Base-by-base conservation (phyloP, 306 rosid species). In the Prunus mira region DNA sequence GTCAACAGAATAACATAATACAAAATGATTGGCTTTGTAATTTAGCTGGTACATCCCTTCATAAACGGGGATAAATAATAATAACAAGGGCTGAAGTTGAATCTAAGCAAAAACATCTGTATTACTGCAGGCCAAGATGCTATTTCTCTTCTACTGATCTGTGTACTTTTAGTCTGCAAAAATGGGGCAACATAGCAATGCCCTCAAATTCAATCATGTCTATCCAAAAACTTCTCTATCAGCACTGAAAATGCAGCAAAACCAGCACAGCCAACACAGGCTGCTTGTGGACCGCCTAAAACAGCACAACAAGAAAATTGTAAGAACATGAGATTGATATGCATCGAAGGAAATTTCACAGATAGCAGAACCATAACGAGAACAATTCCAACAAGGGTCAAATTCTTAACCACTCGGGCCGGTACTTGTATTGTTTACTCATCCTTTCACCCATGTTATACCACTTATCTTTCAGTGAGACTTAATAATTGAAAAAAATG, bases 251-350 rank as follows among this genome's bases (percentile, higher is more conserved):
- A 95, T 67, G 99, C 92, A 2, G 98, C 96, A 81, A 94, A 94
- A 38, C 97, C 96, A 30, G 95, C 98, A 76, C 98, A 94, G 51
- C 98, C 98, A 9, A 46, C 85, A 54, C 99, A 95, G 49, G 97
- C 96, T 50, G 97, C 97, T 82, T 88, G 89, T 54, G 97, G 97
- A 80, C 99, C 99, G 78, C 91, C 99, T 95, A 81, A 57, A 82
- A 79, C 32, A 77, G 80, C 72, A 77, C 55, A 62, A 34, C 14
- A 43, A 2, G 57, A 69, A 77, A 41, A 77, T 18, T 28, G 14
- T 74, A 84, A 87, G 66, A 3, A 47, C 70, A 30, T 43, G 58
- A 67, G 52, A 22, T 56, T 25, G 4, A 71, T 71, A 54, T n/a
- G 62, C 67, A 60, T 20, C 46, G 22, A 65, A 65, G 17, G 20